Base-by-base conservation (phyloP, 306 rosid species). In the Quercus aquifolioides region DNA sequence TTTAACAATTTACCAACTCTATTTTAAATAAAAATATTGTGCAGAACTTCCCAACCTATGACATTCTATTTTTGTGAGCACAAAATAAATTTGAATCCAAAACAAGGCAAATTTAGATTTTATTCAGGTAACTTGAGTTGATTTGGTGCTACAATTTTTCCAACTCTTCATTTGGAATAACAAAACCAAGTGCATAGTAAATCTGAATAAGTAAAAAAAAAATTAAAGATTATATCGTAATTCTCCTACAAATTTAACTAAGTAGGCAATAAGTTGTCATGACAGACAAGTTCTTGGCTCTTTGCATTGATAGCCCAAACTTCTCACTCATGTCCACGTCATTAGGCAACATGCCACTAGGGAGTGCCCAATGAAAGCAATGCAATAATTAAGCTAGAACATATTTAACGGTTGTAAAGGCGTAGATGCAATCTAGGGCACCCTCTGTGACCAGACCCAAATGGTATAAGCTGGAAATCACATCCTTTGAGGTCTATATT, bases 381-480 rank as follows among this genome's bases (percentile, higher is more conserved):
- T 86, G 86, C 52, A 87, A 81, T 0, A 85, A 75, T 56, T 87
- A 86, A 13, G 87, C 90, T 4, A 89, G 4, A 21, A 83, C 69
- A 25, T 76, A 30, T 56, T 41, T 64, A 5, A 76, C 72, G 3
- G 77, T 67, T 18, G 35, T 70, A 1, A 1, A 89, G 71, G 8
- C 82, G 90, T 54, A 89, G 49, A 10, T 89, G 79, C 33, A 87
- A n/a, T 18, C 88, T 88, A 2, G 86, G 82, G 7, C 90, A 87
- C 14, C 85, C 70, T 76, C 88, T 81, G 0, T 87, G 69, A 14
- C 88, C 83, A 1, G 85, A 84, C 20, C 90, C 90, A 76, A 85
- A 87, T 72, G 90, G 93, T 19, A 87, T 26, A 0, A 89, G 83
- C 56, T 76, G 19, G 30, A 79, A 89, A 4, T 84, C 85, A 9